Evolutionary conservation across 2,329 filamentous ascomycete species (phyloP), one percentile per base, ranked within the genome.

Genomic region (Hysterium pulicare): DNA sequence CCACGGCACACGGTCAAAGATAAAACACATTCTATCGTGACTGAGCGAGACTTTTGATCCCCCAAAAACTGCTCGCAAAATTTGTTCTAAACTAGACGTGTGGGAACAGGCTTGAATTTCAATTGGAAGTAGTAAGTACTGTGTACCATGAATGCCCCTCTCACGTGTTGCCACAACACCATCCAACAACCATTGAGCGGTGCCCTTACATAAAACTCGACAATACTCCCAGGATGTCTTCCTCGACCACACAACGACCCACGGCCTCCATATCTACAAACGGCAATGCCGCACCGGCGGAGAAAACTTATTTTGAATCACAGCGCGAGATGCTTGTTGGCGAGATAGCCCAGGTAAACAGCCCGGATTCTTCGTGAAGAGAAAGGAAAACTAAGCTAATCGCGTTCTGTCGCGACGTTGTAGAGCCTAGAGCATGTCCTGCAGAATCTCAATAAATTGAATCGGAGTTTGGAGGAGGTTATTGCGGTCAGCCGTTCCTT

Each of bases 401-500:
- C 15, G 31, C 9, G 10, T 5, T 13, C n/a, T 39, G n/a, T n/a
- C 15, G 4, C 15, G 11, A 10, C 19, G 37, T 11, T 33, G 21
- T 49, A 82, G 78, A 77, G 75, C 47, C 75, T 98, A 63, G 93
- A 97, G 59, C 84, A 93, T 58, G 90, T 95, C 45, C 83, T 98
- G 8, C 87, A 90, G 57, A 96, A 95, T 60, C 89, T 97, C 68
- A 98, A 97, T 71, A 90, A 90, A 57, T 72, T 98, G 45, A 98
- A 97, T 66, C 83, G 91, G 24, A 91, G 86, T 30, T 74, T 98
- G 15, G 91, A 98, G 69, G 87, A 90, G 42, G 86, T 97, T 16
- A 90, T 94, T 46, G 84, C 89, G 35, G 91, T 91, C 72, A 36
- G 81, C 69, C 2, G 5, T 34, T 20, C 28, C 34, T 15, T 30